phyloP scores from a whole-genome alignment of 768 basidiomycete genomes.

The Suillus subalutaceus region DNA sequence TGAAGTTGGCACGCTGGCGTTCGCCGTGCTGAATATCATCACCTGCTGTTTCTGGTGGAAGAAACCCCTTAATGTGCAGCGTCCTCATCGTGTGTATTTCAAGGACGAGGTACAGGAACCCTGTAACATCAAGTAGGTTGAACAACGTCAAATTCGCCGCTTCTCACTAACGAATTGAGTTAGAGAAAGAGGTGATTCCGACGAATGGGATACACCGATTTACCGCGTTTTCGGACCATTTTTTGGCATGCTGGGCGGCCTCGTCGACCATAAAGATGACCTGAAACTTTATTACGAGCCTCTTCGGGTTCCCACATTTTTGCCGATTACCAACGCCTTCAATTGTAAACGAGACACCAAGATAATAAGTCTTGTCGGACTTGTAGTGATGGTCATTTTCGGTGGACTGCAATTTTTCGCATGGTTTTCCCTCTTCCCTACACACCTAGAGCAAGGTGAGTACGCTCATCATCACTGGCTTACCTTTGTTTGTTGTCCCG shows the following conservation, averaged over 20 bases:
- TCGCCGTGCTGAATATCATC: conserved; percentile 29
- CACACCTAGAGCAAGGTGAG: conserved; percentile 18
- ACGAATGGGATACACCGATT: not conserved
- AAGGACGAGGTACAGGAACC: not conserved
- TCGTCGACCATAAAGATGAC: not conserved
- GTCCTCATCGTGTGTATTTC: conserved; percentile 11
- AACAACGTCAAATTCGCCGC: not conserved
- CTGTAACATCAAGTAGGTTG: not conserved
- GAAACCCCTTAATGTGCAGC: conserved; percentile 33
- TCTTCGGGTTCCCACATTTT: not conserved
- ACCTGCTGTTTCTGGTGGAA: conserved; percentile 38
- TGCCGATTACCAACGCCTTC: not conserved
- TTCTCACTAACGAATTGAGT: not conserved
- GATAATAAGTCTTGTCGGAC: not conserved
- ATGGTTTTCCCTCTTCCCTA: conserved; percentile 32
- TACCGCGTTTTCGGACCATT: not conserved
- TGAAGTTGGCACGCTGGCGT: conserved; percentile 36
- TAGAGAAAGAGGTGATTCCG: not conserved
- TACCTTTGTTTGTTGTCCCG: not conserved
- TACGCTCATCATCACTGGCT: conserved; percentile 19
- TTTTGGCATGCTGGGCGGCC: not conserved
- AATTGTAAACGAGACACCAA: not conserved
- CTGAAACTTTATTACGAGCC: not conserved
- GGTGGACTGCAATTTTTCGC: conserved; percentile 30
- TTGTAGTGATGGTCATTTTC: conserved; percentile 21